Conservation (phyloP, 257 asterid genomes). For the Cordia subcordata region DNA sequence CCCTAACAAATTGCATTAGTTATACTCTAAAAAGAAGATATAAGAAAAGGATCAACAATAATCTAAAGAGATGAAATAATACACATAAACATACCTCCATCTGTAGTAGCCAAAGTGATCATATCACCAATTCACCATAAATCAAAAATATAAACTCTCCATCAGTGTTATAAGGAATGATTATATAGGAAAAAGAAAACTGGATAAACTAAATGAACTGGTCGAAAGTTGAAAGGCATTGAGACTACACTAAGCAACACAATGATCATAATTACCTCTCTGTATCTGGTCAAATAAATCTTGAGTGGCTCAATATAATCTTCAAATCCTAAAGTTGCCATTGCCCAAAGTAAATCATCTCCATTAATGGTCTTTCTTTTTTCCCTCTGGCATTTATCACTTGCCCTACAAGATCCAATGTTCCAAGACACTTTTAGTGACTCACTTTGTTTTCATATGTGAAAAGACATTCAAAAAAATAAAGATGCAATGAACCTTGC, state of each 20-base stretch:
- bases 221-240: not conserved
- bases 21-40: slow-evolving; percentile 1
- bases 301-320: slow-evolving; percentile 87
- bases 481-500: no score
- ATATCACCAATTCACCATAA: slow-evolving; percentile 12
- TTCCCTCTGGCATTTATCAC: slow-evolving; percentile 93
- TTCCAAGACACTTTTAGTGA: slow-evolving; percentile 10
- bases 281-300: slow-evolving; percentile 67
- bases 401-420: slow-evolving; percentile 56
- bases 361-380: slow-evolving; percentile 87
- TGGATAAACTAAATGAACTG: not conserved
- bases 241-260: not conserved
- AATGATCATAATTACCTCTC: slow-evolving; percentile 53
- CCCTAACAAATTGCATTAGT: slow-evolving; percentile 43
- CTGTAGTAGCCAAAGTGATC: slow-evolving; percentile 44
- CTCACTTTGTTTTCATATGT: no score
- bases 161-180: not conserved
- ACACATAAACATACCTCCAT: slow-evolving; percentile 59
- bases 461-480: no score
- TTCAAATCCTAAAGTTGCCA: slow-evolving; percentile 91
- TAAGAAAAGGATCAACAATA: not conserved
- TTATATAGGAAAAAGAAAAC: slow-evolving; percentile 4
- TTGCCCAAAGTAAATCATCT: slow-evolving; percentile 87
- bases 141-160: slow-evolving; percentile 23
- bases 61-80: not conserved